phyloP scores from a whole-genome alignment of 2,329 filamentous ascomycete genomes.

The Trichothecium roseum region DNA sequence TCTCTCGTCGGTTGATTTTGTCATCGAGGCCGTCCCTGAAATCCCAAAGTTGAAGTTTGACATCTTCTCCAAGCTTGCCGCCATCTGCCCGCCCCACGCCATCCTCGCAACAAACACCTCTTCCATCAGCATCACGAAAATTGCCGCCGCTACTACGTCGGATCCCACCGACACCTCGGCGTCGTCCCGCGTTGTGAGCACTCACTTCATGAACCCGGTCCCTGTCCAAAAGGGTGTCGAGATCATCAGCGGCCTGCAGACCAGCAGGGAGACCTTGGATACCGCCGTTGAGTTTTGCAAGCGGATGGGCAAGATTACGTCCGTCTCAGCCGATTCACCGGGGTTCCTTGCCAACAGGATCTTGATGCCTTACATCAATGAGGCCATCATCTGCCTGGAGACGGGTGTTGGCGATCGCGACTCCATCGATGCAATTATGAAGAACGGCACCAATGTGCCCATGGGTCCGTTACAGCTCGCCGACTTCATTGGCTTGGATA shows the following conservation, averaged over 20 bases:
- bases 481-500: slow-evolving; percentile 96
- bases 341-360: slow-evolving; percentile 96
- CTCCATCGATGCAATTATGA: slow-evolving; percentile 97
- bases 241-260: slow-evolving; percentile 92
- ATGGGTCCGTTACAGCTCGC: slow-evolving; percentile 93
- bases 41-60: slow-evolving; percentile 77
- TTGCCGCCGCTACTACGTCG: slow-evolving; percentile 74
- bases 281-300: slow-evolving; percentile 78
- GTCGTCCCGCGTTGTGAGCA: slow-evolving; percentile 82
- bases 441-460: slow-evolving; percentile 95
- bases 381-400: slow-evolving; percentile 92
- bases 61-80: slow-evolving; percentile 75
- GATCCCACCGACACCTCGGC: slow-evolving; percentile 72
- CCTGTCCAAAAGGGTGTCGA: slow-evolving; percentile 95
- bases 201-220: slow-evolving; percentile 99
- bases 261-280: slow-evolving; percentile 69
- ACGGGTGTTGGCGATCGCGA: slow-evolving; percentile 82
- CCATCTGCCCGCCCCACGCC: slow-evolving; percentile 72
- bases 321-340: slow-evolving; percentile 77
- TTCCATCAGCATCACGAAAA: slow-evolving; percentile 95
- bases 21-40: slow-evolving; percentile 96
- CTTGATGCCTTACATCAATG: slow-evolving; percentile 98
- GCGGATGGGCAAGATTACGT: slow-evolving; percentile 87
- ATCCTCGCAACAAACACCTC: slow-evolving; percentile 96
- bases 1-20: slow-evolving; percentile 79